A percentile compares a stretch with the other conserved stretches of the same genome.
phyloP scores from a whole-genome alignment of 2,329 filamentous ascomycete genomes.

The Cercospora sojina region DNA sequence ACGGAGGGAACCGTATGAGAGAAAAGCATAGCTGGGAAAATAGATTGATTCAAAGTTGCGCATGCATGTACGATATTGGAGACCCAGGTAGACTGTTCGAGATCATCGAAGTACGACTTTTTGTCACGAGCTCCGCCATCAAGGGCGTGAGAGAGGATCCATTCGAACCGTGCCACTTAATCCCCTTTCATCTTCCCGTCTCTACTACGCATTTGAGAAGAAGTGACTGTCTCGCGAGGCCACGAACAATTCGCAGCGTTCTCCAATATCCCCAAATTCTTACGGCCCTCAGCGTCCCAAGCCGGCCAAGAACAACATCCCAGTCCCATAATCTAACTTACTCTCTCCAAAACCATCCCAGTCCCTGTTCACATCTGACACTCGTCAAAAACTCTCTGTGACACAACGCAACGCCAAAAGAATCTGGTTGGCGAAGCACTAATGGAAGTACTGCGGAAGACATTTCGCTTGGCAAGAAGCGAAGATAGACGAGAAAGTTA shows the following conservation, averaged over 20 bases:
- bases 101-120: neutral
- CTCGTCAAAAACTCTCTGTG: neutral
- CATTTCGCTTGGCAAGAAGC: slow-evolving; percentile 13
- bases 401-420: neutral
- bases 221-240: neutral
- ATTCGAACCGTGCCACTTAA: neutral
- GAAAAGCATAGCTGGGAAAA: neutral
- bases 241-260: too few species aligned
- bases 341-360: neutral
- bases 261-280: neutral
- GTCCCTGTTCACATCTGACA: neutral
- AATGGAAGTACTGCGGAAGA: slow-evolving; percentile 13
- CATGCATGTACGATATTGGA: neutral
- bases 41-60: neutral
- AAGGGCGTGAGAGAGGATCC: neutral
- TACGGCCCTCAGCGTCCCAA: too few species aligned
- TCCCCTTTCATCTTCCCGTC: neutral
- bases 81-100: neutral
- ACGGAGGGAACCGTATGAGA: neutral
- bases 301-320: neutral
- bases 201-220: neutral
- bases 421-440: neutral
- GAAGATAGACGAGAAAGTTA: slow-evolving; percentile 9
- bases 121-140: neutral
- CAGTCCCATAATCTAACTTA: neutral